These are phyloP conservation scores for Raphanus hybrid DNA, from an alignment of 441 rosid species.

Conservation along the genomic window DNA sequence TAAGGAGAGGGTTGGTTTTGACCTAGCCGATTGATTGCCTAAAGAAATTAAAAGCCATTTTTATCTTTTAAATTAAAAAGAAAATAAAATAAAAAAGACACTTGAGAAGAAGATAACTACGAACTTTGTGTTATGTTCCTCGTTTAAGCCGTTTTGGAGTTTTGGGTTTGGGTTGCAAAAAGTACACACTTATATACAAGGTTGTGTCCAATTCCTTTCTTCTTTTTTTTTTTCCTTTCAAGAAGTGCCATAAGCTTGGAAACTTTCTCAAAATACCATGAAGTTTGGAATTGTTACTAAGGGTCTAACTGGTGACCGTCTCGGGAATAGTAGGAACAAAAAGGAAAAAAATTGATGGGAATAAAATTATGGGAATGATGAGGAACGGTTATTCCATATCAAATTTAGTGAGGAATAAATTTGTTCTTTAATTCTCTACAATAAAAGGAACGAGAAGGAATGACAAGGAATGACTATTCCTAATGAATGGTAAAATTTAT, in stretches of 20 bases:
- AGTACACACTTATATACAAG: slow-evolving; percentile 26
- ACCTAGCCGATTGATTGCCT: slow-evolving; percentile 27
- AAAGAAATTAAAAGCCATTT: not conserved
- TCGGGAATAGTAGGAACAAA: too few species aligned
- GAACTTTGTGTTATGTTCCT: slow-evolving; percentile 32
- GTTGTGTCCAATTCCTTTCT: not conserved
- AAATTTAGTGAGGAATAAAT: too few species aligned
- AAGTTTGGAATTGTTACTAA: not conserved
- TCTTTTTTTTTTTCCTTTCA: not conserved
- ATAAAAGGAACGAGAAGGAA: too few species aligned
- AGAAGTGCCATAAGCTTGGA: not conserved
- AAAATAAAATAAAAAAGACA: not conserved
- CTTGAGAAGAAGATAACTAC: slow-evolving; percentile 16
- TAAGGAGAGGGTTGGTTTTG: slow-evolving; percentile 39
- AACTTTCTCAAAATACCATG: not conserved
- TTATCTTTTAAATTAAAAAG: not conserved
- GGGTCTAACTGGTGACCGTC: too few species aligned
- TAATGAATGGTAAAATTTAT: too few species aligned
- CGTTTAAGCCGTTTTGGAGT: slow-evolving; percentile 18
- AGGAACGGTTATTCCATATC: too few species aligned
- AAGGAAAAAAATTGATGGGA: too few species aligned
- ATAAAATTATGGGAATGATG: too few species aligned
- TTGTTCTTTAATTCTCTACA: too few species aligned
- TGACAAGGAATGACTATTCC: too few species aligned
- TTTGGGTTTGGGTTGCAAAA: slow-evolving; percentile 28